Percentiles rank a stretch among this genome's conserved stretches.
phyloP scores from a whole-genome alignment of 2,329 filamentous ascomycete species.

The Mycocentrospora acerina region DNA sequence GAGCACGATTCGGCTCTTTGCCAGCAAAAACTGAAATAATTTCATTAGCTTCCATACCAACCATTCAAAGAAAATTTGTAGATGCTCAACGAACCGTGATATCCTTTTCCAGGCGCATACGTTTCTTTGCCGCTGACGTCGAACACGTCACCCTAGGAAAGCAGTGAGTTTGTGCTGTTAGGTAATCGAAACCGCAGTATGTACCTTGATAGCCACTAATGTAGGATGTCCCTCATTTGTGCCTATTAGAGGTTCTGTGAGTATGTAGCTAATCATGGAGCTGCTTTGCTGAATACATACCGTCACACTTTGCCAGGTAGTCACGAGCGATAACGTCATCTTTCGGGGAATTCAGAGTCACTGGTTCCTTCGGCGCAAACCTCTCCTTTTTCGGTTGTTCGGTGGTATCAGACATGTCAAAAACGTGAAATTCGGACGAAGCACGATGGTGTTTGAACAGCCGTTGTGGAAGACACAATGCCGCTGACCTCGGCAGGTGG shows the following conservation, averaged over 20 bases:
- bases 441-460: constrained; percentile 4
- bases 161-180: constrained; percentile 7
- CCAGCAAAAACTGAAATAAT: constrained; percentile 79
- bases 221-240: constrained; percentile 62
- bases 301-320: constrained; percentile 78
- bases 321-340: constrained; percentile 81
- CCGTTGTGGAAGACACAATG: constrained; percentile 5
- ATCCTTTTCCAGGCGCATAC: constrained; percentile 80
- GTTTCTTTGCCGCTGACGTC: constrained; percentile 89
- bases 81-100: constrained; percentile 67
- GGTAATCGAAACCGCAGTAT: background rate
- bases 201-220: constrained; percentile 61
- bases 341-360: constrained; percentile 80
- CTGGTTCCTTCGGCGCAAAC: constrained; percentile 77
- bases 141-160: constrained; percentile 80
- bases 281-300: constrained; percentile 53
- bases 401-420: constrained; percentile 33
- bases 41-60: constrained; percentile 2
- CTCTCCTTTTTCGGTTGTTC: constrained; percentile 49
- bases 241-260: constrained; percentile 50
- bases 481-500: constrained; percentile 19
- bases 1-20: constrained; percentile 90
- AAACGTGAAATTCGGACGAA: constrained; percentile 4
- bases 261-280: background rate
- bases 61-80: background rate